Evolutionary conservation across 495 filamentous ascomycete genomes (phyloP).

Genomic region (Barbatosphaeria neglecta): DNA sequence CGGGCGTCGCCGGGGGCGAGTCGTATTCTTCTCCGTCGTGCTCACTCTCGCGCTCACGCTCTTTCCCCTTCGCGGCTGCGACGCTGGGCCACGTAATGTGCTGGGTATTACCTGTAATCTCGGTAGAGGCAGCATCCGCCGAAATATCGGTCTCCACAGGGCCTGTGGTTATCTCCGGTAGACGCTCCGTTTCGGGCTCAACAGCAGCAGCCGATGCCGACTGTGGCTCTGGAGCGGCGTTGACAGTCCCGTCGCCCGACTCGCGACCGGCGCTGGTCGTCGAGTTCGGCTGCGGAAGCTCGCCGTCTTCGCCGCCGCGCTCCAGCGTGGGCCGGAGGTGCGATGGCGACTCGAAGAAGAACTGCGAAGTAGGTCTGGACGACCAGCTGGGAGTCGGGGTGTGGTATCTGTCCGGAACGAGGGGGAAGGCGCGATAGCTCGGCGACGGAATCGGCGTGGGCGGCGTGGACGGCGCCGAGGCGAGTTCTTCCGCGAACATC

Average conservation of each 20-base stretch:
- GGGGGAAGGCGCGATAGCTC: slow-evolving; percentile 9
- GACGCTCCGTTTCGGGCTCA: neutral
- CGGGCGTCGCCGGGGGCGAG: slow-evolving; percentile 28
- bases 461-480: neutral
- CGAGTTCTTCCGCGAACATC: neutral
- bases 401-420: neutral
- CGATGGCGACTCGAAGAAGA: slow-evolving; percentile 2
- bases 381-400: slow-evolving; percentile 2
- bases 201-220: neutral
- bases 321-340: neutral
- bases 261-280: neutral
- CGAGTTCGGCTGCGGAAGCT: neutral
- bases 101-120: too few species aligned
- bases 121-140: too few species aligned
- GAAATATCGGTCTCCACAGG: too few species aligned
- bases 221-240: neutral
- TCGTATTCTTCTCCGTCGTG: too few species aligned
- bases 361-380: slow-evolving; percentile 6
- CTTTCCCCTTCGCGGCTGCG: neutral
- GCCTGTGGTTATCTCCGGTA: neutral
- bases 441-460: too few species aligned
- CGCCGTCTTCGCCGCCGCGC: slow-evolving; percentile 1
- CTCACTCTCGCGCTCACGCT: neutral
- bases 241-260: neutral
- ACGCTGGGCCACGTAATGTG: neutral